A percentile compares a stretch with the other conserved stretches of the same genome.
Evolutionary conservation across 805 yeast species (phyloP).

Genomic region (Candida endomychidarum): DNA sequence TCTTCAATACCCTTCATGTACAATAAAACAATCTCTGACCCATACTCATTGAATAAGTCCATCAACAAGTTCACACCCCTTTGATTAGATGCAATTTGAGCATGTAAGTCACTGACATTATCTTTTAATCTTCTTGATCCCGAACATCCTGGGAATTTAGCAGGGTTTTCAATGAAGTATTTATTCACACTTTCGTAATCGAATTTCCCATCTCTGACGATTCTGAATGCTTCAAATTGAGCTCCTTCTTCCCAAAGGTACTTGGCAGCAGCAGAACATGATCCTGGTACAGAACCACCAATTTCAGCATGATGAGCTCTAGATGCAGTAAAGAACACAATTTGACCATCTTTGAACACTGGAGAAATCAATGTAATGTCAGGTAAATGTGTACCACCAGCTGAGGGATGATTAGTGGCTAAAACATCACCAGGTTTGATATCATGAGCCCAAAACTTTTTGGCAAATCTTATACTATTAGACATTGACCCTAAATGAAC

Average conservation of each 20-base stretch:
- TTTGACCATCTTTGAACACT: constrained; percentile 16
- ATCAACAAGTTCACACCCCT: constrained; percentile 70
- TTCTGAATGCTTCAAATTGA: constrained; percentile 16
- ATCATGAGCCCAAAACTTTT: constrained; percentile 60
- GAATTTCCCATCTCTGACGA: constrained; percentile 18
- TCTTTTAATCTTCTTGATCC: constrained; percentile 19
- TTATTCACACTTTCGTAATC: constrained; percentile 17
- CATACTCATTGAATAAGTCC: constrained; percentile 60
- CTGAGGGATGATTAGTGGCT: constrained; percentile 75
- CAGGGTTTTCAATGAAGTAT: constrained; percentile 17
- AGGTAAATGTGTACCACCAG: constrained; percentile 82
- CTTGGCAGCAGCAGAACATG: constrained; percentile 16
- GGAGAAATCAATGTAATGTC: constrained; percentile 41
- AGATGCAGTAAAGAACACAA: constrained; percentile 18
- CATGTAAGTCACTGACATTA: constrained; percentile 57
- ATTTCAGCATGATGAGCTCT: constrained; percentile 23
- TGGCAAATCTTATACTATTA: constrained; percentile 68
- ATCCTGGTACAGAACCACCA: constrained; percentile 21
- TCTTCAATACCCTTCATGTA: constrained; percentile 85
- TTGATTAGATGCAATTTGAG: constrained; percentile 83
- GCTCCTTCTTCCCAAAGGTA: constrained; percentile 20
- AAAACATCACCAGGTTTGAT: constrained; percentile 71
- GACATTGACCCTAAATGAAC: constrained; percentile 87
- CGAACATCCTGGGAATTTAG: constrained; percentile 18
- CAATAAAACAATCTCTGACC: constrained; percentile 54